Conservation (phyloP, 139 green algal genomes). For the Chlamydomonas sp. region DNA sequence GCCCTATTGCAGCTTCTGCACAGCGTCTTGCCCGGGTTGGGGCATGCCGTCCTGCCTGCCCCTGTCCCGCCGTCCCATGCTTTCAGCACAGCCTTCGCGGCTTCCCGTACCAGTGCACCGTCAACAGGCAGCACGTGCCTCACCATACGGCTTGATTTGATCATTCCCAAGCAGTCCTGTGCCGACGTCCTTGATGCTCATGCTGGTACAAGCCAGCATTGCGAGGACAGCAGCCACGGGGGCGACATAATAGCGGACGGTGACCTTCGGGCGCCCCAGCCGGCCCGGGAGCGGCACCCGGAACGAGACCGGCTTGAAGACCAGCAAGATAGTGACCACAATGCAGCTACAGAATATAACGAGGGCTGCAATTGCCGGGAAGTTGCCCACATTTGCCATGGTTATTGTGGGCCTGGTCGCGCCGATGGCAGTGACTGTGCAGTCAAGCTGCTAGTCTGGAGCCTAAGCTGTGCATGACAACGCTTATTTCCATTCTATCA, state of each 20-base stretch:
- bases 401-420: too few relatives aligned
- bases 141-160: constrained; percentile 58
- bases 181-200: constrained; percentile 18
- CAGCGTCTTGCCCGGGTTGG: too few relatives aligned
- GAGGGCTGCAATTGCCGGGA: constrained; percentile 42
- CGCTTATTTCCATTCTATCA: too few relatives aligned
- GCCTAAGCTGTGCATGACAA: too few relatives aligned
- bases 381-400: background rate
- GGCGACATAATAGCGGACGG: constrained; percentile 27
- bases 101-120: too few relatives aligned
- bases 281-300: background rate
- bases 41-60: too few relatives aligned
- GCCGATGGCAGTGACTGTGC: too few relatives aligned
- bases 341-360: constrained; percentile 51
- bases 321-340: constrained; percentile 32
- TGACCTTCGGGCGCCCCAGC: background rate
- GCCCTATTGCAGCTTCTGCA: too few relatives aligned
- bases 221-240: constrained; percentile 36
- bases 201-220: constrained; percentile 41
- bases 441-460: too few relatives aligned
- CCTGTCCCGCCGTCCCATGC: too few relatives aligned
- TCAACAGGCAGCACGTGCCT: background rate
- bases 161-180: constrained; percentile 51
- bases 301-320: background rate
- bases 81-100: background rate